Evolutionary conservation across 345 rosid genomes (phyloP).

Genomic region (Salix suchowensis): DNA sequence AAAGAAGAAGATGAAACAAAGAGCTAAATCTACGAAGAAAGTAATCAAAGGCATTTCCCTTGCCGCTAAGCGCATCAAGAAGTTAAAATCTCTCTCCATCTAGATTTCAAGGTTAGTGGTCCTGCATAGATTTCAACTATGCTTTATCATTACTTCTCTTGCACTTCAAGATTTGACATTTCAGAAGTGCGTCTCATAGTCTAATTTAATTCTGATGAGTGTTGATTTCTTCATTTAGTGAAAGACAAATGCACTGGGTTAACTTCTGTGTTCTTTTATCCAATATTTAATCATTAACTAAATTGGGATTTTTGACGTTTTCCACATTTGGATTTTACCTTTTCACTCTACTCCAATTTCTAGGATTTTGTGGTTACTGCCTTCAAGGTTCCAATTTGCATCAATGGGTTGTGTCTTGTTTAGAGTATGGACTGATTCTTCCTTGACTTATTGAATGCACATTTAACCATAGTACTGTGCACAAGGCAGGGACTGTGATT

Average conservation of each 20-base stretch:
- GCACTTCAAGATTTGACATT: neutral
- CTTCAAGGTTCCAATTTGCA: neutral
- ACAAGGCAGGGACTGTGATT: neutral
- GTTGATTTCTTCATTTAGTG: neutral
- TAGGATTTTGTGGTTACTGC: neutral
- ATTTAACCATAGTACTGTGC: neutral
- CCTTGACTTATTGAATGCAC: neutral
- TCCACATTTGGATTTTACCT: neutral
- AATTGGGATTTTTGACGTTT: neutral
- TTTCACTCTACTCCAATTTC: neutral
- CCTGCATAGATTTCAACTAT: too few relatives aligned
- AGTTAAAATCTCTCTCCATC: constrained; percentile 38
- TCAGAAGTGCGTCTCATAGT: neutral
- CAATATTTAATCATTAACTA: neutral
- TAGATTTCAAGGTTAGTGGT: constrained; percentile 1
- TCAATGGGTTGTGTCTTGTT: neutral
- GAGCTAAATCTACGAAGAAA: constrained; percentile 45
- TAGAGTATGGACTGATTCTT: neutral
- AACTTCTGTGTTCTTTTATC: neutral
- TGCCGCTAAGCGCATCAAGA: constrained; percentile 48
- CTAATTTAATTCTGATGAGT: neutral
- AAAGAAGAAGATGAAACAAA: constrained; percentile 51
- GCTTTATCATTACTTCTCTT: neutral
- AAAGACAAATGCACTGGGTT: neutral
- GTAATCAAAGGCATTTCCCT: constrained; percentile 39